Evolutionary conservation across 768 basidiomycete species (phyloP).

Genomic region (Rhodotorula kratochvilovae): DNA sequence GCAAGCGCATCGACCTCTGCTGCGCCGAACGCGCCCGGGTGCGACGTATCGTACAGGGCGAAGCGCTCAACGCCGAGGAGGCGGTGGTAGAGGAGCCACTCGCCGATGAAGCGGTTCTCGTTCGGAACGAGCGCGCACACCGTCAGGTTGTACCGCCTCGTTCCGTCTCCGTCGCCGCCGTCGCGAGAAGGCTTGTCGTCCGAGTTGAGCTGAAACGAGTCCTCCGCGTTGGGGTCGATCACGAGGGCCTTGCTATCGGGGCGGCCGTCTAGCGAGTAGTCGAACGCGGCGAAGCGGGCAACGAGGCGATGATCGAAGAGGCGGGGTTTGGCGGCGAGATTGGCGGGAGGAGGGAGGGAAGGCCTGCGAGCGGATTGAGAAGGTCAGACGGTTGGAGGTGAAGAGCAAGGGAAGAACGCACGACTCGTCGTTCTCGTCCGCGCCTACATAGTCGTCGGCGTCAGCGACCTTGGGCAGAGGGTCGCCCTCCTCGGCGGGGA

Average conservation of each 20-base stretch:
- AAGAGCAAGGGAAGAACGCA: neutral
- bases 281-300: conserved; percentile 13
- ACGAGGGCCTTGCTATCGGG: neutral
- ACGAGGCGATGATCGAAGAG: conserved; percentile 27
- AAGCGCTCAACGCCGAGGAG: conserved; percentile 34
- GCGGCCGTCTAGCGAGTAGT: neutral
- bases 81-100: conserved; percentile 35
- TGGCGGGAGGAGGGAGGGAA: neutral
- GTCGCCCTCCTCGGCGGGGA: neutral
- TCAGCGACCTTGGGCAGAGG: neutral
- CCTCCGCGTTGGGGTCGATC: conserved; percentile 6
- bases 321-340: neutral
- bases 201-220: neutral
- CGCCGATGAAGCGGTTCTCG: conserved; percentile 33
- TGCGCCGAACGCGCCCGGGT: conserved; percentile 26
- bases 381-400: neutral
- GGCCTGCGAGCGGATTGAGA: neutral
- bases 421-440: neutral
- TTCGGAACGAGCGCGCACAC: conserved; percentile 32
- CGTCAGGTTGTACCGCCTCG: conserved; percentile 20
- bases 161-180: accelerated
- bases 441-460: no score
- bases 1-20: conserved; percentile 32
- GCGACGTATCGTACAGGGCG: conserved; percentile 33
- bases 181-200: neutral